Evolutionary conservation across 805 yeast species (phyloP), one percentile per base, ranked within the genome.

Genomic region (Lipomyces chichibuensis): DNA sequence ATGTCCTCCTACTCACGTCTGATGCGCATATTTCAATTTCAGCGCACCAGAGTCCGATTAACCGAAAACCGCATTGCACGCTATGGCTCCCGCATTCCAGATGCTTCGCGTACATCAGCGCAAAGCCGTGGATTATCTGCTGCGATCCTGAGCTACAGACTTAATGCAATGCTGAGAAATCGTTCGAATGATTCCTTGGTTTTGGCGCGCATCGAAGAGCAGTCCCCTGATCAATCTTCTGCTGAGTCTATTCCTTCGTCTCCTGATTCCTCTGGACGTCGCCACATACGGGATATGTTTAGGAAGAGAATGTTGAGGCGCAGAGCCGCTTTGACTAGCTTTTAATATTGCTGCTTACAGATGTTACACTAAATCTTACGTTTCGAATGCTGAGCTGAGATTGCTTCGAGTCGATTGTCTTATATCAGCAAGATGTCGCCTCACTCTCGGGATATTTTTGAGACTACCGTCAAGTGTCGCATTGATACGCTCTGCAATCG

Each of bases 11-110:
- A 32, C 25, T 35, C 59, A 11, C 29, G 59, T 32, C 29, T 56
- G 8, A 56, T 39, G 43, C 43, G 59, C 13, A 33, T 56, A 35
- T 56, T 56, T 20, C 59, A 56, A 32, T 56, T 25, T 32, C 59
- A 56, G 17, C 27, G 59, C 54, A 35, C 59, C 6, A 56, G 23
- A 39, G 59, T 56, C 49, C 43, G 49, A 17, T 23, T 56, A 17
- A 23, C 49, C 25, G 37, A 56, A 17, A 54, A 39, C 29, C 59
- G n/a, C 8, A 7, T 25, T 23, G 33, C 43, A 27, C 49, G 57
- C 6, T 56, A 56, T 56, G 54, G 59, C 17, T 32, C 33, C 29
- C 37, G 29, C 49, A 56, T 27, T 25, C n/a, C 59, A 56, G 49
- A 56, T 43, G 20, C 49, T 17, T 43, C 49, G 49, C 2, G 49